phyloP scores from a whole-genome alignment of 1,284 basidiomycete species.

The Microbotryum saponariae region DNA sequence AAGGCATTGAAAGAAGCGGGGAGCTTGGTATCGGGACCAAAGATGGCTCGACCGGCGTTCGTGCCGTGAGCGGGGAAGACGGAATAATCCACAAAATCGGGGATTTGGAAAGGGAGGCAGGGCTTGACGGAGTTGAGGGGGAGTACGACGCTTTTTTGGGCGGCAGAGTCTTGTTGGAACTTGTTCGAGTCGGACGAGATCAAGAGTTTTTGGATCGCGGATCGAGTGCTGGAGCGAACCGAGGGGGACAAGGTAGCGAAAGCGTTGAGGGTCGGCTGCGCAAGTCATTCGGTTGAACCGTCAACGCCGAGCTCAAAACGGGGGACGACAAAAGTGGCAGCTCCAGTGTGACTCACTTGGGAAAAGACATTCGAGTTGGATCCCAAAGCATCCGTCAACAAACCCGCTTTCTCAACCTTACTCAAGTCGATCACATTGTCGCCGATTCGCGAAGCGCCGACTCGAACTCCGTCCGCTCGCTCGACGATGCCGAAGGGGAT shows the following conservation, averaged over 20 bases:
- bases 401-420: conserved; percentile 14
- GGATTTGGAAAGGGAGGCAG: conserved; percentile 28
- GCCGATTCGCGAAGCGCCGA: conserved; percentile 29
- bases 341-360: not conserved
- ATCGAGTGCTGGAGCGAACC: conserved; percentile 17
- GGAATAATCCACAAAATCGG: conserved; percentile 35
- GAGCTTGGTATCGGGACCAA: conserved; percentile 20
- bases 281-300: not conserved
- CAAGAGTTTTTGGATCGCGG: conserved; percentile 22
- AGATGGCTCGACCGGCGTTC: conserved; percentile 23
- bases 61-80: conserved; percentile 31
- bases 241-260: conserved; percentile 17
- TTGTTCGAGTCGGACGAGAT: conserved; percentile 2
- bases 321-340: not conserved
- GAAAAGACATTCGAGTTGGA: not conserved
- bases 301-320: not conserved
- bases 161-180: not conserved
- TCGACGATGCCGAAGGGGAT: conserved; percentile 34
- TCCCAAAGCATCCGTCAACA: not conserved
- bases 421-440: conserved; percentile 31
- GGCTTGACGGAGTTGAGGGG: conserved; percentile 8
- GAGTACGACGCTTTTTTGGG: conserved; percentile 11
- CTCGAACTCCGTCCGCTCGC: conserved; percentile 5
- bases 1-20: conserved; percentile 23
- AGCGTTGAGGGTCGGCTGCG: conserved; percentile 24